phyloP scores from a whole-genome alignment of 2,329 filamentous ascomycete genomes.

The Xylariales sp. region DNA sequence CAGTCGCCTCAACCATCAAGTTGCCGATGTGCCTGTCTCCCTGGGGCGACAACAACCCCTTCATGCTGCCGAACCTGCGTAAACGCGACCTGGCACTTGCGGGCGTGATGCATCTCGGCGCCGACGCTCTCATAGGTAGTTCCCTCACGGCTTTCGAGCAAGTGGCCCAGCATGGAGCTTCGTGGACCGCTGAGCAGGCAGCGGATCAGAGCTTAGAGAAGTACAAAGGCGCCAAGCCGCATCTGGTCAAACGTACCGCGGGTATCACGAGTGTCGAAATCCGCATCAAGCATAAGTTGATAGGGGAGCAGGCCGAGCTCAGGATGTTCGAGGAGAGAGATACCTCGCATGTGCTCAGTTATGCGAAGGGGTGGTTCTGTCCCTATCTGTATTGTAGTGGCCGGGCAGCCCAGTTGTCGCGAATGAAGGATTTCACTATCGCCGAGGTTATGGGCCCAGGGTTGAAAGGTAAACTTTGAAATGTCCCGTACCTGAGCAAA shows the following conservation, averaged over 20 bases:
- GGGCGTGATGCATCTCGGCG: slow-evolving; percentile 16
- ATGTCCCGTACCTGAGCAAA: not conserved
- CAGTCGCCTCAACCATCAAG: slow-evolving; percentile 14
- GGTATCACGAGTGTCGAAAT: slow-evolving; percentile 15
- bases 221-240: slow-evolving; percentile 10
- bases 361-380: slow-evolving; percentile 18
- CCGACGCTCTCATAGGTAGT: slow-evolving; percentile 14
- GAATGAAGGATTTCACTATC: slow-evolving; percentile 15
- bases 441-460: slow-evolving; percentile 13
- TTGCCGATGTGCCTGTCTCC: slow-evolving; percentile 17
- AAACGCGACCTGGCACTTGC: slow-evolving; percentile 18
- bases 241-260: slow-evolving; percentile 11
- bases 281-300: slow-evolving; percentile 16
- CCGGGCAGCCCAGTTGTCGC: slow-evolving; percentile 13
- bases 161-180: slow-evolving; percentile 12
- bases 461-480: slow-evolving; percentile 9
- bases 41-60: slow-evolving; percentile 17
- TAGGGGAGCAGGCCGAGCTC: slow-evolving; percentile 16
- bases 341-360: slow-evolving; percentile 11
- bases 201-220: slow-evolving; percentile 14
- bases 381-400: slow-evolving; percentile 15
- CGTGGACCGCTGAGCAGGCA: slow-evolving; percentile 14
- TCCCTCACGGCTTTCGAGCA: slow-evolving; percentile 15
- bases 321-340: slow-evolving; percentile 11
- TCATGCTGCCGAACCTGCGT: slow-evolving; percentile 16